Percentiles rank a stretch among this genome's conserved stretches.
Conservation (phyloP, 345 rosid species). For the Salix arbutifolia region DNA sequence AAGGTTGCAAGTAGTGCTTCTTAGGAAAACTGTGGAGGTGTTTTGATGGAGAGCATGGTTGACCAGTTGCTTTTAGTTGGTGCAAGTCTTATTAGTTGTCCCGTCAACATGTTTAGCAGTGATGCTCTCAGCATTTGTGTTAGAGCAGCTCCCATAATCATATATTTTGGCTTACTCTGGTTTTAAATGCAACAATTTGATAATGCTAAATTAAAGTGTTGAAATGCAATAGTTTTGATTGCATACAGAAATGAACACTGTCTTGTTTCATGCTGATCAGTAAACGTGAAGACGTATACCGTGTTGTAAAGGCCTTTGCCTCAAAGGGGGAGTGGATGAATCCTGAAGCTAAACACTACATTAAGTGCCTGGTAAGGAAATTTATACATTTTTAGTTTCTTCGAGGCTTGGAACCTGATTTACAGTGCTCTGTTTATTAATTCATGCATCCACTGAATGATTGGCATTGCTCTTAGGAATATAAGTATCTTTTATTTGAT, state of each 20-base stretch:
- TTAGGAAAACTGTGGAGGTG: not conserved
- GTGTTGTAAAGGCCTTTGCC: slow-evolving; percentile 57
- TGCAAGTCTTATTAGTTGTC: not conserved
- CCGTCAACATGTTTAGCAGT: not conserved
- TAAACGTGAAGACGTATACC: slow-evolving; percentile 78
- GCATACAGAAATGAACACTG: slow-evolving; percentile 20
- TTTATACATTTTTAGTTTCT: slow-evolving; percentile 4
- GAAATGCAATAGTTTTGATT: not conserved
- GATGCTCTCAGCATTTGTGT: not conserved
- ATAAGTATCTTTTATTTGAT: not conserved
- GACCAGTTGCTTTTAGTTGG: not conserved
- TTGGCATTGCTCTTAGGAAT: not conserved
- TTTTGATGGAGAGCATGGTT: not conserved
- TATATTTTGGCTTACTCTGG: not conserved
- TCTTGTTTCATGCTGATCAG: slow-evolving; percentile 48
- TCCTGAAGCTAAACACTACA: slow-evolving; percentile 56
- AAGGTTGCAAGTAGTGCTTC: too few species aligned
- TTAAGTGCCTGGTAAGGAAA: slow-evolving; percentile 76
- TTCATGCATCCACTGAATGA: not conserved
- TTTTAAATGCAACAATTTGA: not conserved
- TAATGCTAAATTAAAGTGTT: not conserved
- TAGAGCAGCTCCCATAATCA: not conserved
- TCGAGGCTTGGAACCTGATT: not conserved
- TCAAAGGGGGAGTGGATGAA: slow-evolving; percentile 53
- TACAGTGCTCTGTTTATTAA: not conserved